Evolutionary conservation across 495 filamentous ascomycete species (phyloP).

Genomic region (Zalerion maritima): DNA sequence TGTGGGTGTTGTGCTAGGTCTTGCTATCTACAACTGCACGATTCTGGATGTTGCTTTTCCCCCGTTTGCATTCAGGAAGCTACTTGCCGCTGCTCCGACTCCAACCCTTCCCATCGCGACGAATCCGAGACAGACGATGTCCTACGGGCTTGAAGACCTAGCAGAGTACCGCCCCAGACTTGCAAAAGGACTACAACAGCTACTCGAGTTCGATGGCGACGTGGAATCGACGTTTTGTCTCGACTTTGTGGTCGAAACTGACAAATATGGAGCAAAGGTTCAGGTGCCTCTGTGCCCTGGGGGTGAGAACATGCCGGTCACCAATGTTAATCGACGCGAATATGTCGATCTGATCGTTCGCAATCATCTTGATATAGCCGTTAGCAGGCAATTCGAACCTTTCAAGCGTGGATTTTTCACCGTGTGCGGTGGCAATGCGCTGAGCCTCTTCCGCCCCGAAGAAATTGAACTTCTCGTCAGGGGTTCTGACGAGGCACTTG

Average conservation of each 20-base stretch:
- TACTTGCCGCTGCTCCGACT: constrained; percentile 56
- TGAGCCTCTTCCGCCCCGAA: constrained; percentile 83
- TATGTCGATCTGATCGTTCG: constrained; percentile 82
- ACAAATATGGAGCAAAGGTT: constrained; percentile 59
- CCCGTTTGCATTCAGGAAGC: constrained; percentile 84
- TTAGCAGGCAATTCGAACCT: constrained; percentile 78
- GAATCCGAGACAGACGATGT: constrained; percentile 45
- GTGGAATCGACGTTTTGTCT: constrained; percentile 71
- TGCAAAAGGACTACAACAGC: constrained; percentile 57
- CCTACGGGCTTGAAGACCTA: constrained; percentile 68
- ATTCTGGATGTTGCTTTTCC: constrained; percentile 85
- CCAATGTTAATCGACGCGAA: constrained; percentile 69
- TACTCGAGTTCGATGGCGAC: constrained; percentile 76
- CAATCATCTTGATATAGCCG: constrained; percentile 65
- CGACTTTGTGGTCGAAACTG: constrained; percentile 65
- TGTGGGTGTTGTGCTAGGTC: constrained; percentile 73
- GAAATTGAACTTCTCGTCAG: constrained; percentile 85
- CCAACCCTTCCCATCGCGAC: constrained; percentile 34
- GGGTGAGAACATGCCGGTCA: constrained; percentile 65
- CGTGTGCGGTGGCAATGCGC: constrained; percentile 79
- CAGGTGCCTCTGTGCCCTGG: constrained; percentile 57
- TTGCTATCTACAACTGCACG: constrained; percentile 94
- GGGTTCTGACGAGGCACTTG: constrained; percentile 74
- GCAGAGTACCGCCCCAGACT: constrained; percentile 70
- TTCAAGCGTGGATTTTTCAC: constrained; percentile 94